Evolutionary conservation across 257 asterid species (phyloP), one percentile per base, ranked within the genome.

Genomic region (Ballota nigra): DNA sequence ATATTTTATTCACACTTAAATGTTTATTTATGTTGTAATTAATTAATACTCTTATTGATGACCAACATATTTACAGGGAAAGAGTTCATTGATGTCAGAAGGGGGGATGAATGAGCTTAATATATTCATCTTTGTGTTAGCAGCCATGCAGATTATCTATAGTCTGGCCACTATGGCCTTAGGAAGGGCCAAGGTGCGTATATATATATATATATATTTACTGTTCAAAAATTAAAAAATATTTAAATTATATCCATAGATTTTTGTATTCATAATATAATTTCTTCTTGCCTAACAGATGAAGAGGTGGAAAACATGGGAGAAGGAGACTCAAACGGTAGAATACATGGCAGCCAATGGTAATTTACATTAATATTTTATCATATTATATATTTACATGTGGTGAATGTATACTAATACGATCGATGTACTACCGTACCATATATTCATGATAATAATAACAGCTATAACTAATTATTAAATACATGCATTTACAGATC

Each of bases 241-340:
- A n/a, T n/a, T n/a, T n/a, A n/a, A n/a, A n/a, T n/a, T n/a, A n/a
- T n/a, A n/a, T n/a, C n/a, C n/a, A n/a, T n/a, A n/a, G n/a, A n/a
- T n/a, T n/a, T n/a, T n/a, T n/a, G n/a, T n/a, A n/a, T n/a, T n/a
- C n/a, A n/a, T n/a, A n/a, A n/a, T n/a, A n/a, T n/a, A n/a, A n/a
- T n/a, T n/a, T n/a, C n/a, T n/a, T n/a, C n/a, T 58, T 20, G 43
- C 24, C 49, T 19, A 13, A 18, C 78, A 91, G 96, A 89, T 91
- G 95, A 87, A 72, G 70, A 86, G 76, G 18, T 91, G 97, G 97
- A 83, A 89, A 78, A 53, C 36, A n/a, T 91, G 96, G 97, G 97
- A 91, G 74, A 79, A 77, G 68, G 96, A 87, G 74, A 89, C 95
- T 8, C 89, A 83, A 66, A 86, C 89, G 1, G 73, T 81, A 12